Conservation (phyloP, 139 green algal species). For the Microglena sp. region DNA sequence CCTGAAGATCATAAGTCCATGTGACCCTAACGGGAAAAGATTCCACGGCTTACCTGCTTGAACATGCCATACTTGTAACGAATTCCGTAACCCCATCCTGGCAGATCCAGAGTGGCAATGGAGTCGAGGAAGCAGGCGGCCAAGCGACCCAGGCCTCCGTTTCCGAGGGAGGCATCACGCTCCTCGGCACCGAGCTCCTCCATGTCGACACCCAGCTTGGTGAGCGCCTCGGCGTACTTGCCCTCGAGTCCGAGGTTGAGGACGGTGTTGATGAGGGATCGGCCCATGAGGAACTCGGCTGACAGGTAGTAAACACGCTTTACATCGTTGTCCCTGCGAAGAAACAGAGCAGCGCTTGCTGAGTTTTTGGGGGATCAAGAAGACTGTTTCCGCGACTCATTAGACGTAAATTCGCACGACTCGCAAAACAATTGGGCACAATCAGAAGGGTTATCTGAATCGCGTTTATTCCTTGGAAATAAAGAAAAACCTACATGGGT, state of each 20-base stretch:
- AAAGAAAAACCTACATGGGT: background rate
- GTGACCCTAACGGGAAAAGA: too few relatives aligned
- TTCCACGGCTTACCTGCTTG: constrained; percentile 61
- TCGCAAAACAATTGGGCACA: too few relatives aligned
- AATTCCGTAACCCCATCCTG: constrained; percentile 98
- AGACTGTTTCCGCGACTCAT: background rate
- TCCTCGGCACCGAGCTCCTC: constrained; percentile 58
- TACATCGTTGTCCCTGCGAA: constrained; percentile 40
- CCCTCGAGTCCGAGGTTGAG: constrained; percentile 83
- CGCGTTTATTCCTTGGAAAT: background rate
- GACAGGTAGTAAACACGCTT: constrained; percentile 98
- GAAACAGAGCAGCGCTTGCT: background rate
- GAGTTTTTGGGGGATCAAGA: background rate
- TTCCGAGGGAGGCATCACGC: constrained; percentile 82
- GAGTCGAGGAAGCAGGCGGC: constrained; percentile 98
- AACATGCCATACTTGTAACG: constrained; percentile 99
- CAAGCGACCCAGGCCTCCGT: constrained; percentile 93
- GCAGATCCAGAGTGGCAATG: constrained; percentile 94
- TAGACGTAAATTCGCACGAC: too few relatives aligned
- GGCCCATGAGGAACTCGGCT: constrained; percentile 93
- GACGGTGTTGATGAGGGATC: constrained; percentile 88
- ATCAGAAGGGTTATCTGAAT: background rate
- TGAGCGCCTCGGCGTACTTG: constrained; percentile 73
- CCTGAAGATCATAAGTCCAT: too few relatives aligned
- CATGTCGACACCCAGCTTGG: constrained; percentile 73